These are phyloP conservation scores for Trichoderma sp. DNA, from an alignment of 2,329 filamentous ascomycete genomes.

Conservation along the genomic window DNA sequence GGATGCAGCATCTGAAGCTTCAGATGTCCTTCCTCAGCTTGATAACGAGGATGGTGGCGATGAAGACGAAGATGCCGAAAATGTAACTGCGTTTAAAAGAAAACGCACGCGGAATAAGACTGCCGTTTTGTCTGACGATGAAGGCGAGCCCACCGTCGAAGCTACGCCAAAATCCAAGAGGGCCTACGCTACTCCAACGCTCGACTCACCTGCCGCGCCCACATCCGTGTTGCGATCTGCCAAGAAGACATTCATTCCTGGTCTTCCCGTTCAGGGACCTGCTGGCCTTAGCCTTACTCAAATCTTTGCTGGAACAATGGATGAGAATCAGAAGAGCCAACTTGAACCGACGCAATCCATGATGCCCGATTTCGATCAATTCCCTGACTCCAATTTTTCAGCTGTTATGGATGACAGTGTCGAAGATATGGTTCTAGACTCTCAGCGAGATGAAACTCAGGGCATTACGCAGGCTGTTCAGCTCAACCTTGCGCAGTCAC, in stretches of 20 bases:
- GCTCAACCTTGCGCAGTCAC: conserved; percentile 62
- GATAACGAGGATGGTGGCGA: conserved; percentile 35
- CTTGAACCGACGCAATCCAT: conserved; percentile 46
- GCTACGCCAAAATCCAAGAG: conserved; percentile 54
- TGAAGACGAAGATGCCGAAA: conserved; percentile 41
- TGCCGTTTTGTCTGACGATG: conserved; percentile 63
- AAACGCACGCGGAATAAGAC: conserved; percentile 54
- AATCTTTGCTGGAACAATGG: conserved; percentile 89
- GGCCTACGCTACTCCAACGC: conserved; percentile 45
- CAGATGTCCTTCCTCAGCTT: conserved; percentile 33
- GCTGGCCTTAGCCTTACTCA: conserved; percentile 78
- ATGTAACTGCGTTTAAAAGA: conserved; percentile 44
- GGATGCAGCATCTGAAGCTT: conserved; percentile 41
- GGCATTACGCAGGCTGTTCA: conserved; percentile 48
- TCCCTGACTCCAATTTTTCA: conserved; percentile 63
- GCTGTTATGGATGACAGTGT: conserved; percentile 57
- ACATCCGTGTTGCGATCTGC: conserved; percentile 68
- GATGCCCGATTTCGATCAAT: conserved; percentile 59
- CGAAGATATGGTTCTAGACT: conserved; percentile 55
- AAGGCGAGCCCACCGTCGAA: conserved; percentile 39
- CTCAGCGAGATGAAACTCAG: conserved; percentile 43
- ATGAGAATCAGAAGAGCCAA: conserved; percentile 54
- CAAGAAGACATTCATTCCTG: conserved; percentile 70
- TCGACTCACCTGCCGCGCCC: conserved; percentile 56
- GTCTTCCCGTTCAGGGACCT: conserved; percentile 60